Conservation (phyloP, 1,284 basidiomycete genomes). For the Omphalotus olearius region DNA sequence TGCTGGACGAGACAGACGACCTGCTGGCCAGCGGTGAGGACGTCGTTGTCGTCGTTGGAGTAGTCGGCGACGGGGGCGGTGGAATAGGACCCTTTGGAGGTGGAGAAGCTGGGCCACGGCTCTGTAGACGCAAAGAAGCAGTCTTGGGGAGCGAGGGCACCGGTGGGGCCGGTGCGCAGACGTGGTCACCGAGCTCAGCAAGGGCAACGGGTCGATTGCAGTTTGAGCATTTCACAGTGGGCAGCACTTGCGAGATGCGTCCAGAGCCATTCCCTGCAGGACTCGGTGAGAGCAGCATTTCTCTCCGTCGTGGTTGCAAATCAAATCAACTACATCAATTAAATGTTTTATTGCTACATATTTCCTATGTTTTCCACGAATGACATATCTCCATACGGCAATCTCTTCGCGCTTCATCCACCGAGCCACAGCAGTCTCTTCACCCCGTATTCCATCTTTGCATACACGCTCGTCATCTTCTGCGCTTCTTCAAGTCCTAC, state of each 20-base stretch:
- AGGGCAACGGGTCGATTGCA: constrained; percentile 69
- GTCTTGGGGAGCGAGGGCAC: constrained; percentile 20
- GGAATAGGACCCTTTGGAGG: neutral
- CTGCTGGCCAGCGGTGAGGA: neutral
- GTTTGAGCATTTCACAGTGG: constrained; percentile 78
- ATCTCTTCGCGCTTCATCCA: constrained; percentile 30
- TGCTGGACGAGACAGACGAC: neutral
- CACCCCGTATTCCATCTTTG: constrained; percentile 88
- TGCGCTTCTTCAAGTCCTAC: constrained; percentile 81
- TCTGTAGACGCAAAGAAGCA: constrained; percentile 1
- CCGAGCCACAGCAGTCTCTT: constrained; percentile 87
- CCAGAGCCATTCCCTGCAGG: neutral
- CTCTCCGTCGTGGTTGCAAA: too few species aligned
- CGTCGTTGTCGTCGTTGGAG: neutral
- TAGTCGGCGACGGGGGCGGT: neutral
- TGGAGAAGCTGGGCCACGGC: neutral
- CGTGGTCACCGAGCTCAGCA: constrained; percentile 67
- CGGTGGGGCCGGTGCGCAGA: constrained; percentile 51
- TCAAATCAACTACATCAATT: too few species aligned
- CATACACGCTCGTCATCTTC: constrained; percentile 75
- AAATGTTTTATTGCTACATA: too few species aligned
- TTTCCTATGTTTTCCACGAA: too few species aligned
- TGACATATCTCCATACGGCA: too few species aligned
- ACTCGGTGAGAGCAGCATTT: constrained; percentile 9
- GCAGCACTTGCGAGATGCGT: constrained; percentile 75